Base-by-base conservation (phyloP, 768 basidiomycete species). In the Russula griseocarnosa region DNA sequence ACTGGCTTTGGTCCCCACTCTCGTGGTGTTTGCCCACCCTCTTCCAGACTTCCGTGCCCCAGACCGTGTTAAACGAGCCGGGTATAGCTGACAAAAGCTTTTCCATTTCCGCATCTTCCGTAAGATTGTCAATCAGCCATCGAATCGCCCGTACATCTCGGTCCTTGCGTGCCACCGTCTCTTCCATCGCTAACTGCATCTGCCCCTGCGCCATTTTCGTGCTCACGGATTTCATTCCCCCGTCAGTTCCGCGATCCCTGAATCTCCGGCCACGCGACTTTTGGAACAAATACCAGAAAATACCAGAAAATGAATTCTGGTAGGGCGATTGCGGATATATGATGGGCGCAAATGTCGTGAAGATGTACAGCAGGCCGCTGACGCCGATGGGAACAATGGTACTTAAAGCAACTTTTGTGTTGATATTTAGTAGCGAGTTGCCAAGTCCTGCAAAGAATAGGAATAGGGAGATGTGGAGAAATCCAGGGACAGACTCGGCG, bases 171-270 rank as follows among this genome's bases (percentile, higher is more conserved):
- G 20, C 26, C 0, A 7, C 18, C 18, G 55, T 44, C 10, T 44
- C 40, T 30, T 42, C 55, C 55, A 58, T 62, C 5, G 61, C 61
- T 16, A 62, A 55, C 11, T 62, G 55, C 55, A 62, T 51, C 32
- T 49, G 61, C 22, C 61, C 47, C 18, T 62, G 34, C 1, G 26
- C 18, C 61, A 62, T 62, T 16, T 30, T 42, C n/a, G 46, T 7
- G 47, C 58, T 63, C 10, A 56, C 40, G 4, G 26, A 14, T 5
- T 44, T 56, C 20, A 18, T 28, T 30, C 5, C 20, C 10, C 40
- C 40, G 44, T 56, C 24, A 2, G 5, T 0, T 5, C 40, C 13
- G 3, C 36, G 36, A 13, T 36, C 13, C 36, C 5, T 44, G 55
- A 20, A 42, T 44, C 5, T 5, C 10, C 40, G 28, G 3, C 26